Evolutionary conservation across 2,329 filamentous ascomycete species (phyloP).

Genomic region (Fusarium pseudocircinatum): DNA sequence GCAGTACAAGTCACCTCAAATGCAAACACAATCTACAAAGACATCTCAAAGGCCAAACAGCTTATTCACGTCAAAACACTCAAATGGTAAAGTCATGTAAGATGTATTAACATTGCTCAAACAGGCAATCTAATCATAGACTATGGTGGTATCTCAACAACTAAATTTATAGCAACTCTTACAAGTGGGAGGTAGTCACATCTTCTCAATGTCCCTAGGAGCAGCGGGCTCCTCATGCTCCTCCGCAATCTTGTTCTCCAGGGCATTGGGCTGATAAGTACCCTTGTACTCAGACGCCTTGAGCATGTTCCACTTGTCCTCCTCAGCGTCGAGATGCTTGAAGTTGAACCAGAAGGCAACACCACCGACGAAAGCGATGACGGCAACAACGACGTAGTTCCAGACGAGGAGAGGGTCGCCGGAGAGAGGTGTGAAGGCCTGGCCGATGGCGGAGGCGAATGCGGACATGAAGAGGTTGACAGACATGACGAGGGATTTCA

Average conservation of each 20-base stretch:
- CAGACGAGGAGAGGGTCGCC: conserved; percentile 73
- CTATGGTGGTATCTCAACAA: conserved; percentile 30
- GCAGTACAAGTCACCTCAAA: fast-evolving
- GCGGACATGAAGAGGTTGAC: conserved; percentile 77
- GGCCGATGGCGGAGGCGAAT: conserved; percentile 74
- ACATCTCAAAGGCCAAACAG: neutral
- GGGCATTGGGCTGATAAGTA: conserved; percentile 50
- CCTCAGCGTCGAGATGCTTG: conserved; percentile 70
- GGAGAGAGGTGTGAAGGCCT: conserved; percentile 71
- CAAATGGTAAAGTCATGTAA: neutral
- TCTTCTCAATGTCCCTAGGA: conserved; percentile 34
- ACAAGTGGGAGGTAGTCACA: conserved; percentile 6
- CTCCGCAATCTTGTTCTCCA: conserved; percentile 41
- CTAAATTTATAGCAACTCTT: conserved; percentile 21
- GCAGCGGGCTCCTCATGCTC: conserved; percentile 29
- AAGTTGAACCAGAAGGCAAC: conserved; percentile 75
- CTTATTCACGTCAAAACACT: neutral
- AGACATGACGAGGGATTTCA: conserved; percentile 79
- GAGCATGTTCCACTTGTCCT: conserved; percentile 75
- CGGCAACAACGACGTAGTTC: conserved; percentile 74
- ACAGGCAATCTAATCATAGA: conserved; percentile 1
- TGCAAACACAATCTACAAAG: neutral
- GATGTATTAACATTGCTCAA: conserved; percentile 3
- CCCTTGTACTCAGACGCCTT: conserved; percentile 56
- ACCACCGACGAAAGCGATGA: conserved; percentile 70